Base-by-base conservation (phyloP, 164 flowering plant species). In the Tetrastigma voinierianum region DNA sequence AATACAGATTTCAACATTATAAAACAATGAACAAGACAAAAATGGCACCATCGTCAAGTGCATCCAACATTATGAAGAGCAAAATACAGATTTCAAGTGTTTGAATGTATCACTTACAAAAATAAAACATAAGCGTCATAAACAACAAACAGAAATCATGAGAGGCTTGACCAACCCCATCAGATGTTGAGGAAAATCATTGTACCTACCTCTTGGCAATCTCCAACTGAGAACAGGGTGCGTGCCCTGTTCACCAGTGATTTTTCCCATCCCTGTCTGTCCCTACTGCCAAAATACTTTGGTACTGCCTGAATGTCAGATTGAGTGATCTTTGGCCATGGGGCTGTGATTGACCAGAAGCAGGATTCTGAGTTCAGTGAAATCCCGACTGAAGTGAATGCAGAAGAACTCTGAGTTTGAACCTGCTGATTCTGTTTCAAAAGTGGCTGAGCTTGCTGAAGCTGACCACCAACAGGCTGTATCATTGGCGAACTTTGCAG, bases 281-380 rank as follows among this genome's bases (percentile, higher is more conserved):
- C 76, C 90, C 99, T 17, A 95, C 97, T 73, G 86, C 88, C 65
- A 90, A 84, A 95, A 95, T 14, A 92, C 94, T 78, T 83, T 87
- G 18, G 82, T 80, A 64, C 92, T 76, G 89, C 90, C 73, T 90
- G 98, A 67, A 88, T 67, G 75, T 85, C 87, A 20, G 91, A 67
- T 57, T 76, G 91, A 25, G 96, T 84, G 84, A 92, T 90, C 76
- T 71, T 92, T 49, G 96, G 99, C 99, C 99, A 95, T 59, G 87
- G 76, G 61, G 58, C 69, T 83, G 86, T 24, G 90, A 69, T 61
- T 85, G 89, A 69, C 66, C 70, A 20, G 90, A 64, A 57, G 78
- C 67, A 46, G 83, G 20, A 66, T 64, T 82, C 44, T 61, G 75
- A 68, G 80, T 32, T 62, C 82, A 45, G 72, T 65, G 87, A 71